A percentile compares a stretch with the other conserved stretches of the same genome.
Evolutionary conservation across 352 stramenopile species (phyloP).

Genomic region (Phytophthora brassicae): DNA sequence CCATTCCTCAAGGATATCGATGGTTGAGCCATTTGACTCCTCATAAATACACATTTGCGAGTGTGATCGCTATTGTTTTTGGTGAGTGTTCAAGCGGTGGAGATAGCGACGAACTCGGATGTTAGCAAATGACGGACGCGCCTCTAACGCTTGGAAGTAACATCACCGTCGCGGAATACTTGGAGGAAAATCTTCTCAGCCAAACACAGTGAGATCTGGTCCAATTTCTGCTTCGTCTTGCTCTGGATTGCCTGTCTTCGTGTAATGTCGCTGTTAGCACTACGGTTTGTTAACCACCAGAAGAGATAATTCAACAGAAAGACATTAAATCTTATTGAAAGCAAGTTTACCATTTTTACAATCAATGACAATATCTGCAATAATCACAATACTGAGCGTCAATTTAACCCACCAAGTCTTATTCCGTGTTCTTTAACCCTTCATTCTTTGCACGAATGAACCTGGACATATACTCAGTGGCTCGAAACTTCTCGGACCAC

Average conservation of each 20-base stretch:
- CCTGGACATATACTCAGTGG: conserved; percentile 85
- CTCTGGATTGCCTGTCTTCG: conserved; percentile 36
- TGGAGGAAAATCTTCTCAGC: conserved; percentile 37
- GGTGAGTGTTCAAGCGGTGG: conserved; percentile 1
- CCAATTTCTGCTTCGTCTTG: conserved; percentile 31
- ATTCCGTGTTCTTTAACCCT: background rate
- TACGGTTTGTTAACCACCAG: conserved; percentile 48
- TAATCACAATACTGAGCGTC: too few relatives aligned
- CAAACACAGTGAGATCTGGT: conserved; percentile 38
- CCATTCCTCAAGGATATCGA: conserved; percentile 6
- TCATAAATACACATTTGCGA: conserved; percentile 24
- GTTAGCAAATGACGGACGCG: conserved; percentile 9
- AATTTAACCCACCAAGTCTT: too few relatives aligned
- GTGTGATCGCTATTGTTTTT: conserved; percentile 29
- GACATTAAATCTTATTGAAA: too few relatives aligned
- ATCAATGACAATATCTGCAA: too few relatives aligned
- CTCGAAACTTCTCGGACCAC: conserved; percentile 81
- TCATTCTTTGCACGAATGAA: conserved; percentile 82
- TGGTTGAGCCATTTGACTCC: conserved; percentile 10
- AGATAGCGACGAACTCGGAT: conserved; percentile 5
- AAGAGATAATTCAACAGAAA: too few relatives aligned
- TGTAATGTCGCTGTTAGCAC: conserved; percentile 31
- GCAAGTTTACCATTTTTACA: too few relatives aligned
- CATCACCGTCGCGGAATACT: conserved; percentile 24
- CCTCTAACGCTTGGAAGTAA: background rate